Conservation (phyloP, 352 stramenopile genomes). For the Phytopythium ostracodes region DNA sequence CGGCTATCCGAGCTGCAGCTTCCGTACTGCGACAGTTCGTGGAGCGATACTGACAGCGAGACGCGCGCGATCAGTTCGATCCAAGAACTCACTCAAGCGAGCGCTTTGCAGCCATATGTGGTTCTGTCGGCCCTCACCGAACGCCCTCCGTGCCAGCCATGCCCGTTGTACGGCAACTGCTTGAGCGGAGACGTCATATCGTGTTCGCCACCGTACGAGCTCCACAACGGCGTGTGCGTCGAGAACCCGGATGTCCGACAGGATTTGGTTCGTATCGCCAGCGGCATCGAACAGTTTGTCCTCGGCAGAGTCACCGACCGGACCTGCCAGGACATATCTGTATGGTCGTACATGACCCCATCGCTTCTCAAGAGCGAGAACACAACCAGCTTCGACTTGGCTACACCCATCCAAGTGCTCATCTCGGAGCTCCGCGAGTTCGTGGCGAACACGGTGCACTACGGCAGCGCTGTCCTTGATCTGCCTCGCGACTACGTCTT, state of each 20-base stretch:
- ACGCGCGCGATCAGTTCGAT: constrained; percentile 12
- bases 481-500: constrained; percentile 54
- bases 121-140: constrained; percentile 10
- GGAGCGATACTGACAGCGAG: constrained; percentile 14
- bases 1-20: constrained; percentile 27
- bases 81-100: constrained; percentile 35
- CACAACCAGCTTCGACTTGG: constrained; percentile 9
- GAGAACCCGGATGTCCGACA: constrained; percentile 50
- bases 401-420: constrained; percentile 33
- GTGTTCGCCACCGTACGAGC: constrained; percentile 43
- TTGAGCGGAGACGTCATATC: constrained; percentile 39
- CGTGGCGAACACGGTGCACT: constrained; percentile 35
- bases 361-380: constrained; percentile 12
- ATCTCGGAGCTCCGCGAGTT: constrained; percentile 48
- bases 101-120: constrained; percentile 49
- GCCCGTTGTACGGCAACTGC: constrained; percentile 59
- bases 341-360: constrained; percentile 21
- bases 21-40: constrained; percentile 56
- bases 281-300: constrained; percentile 45
- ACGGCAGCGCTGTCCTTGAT: constrained; percentile 33
- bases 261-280: constrained; percentile 38
- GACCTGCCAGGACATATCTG: constrained; percentile 26
- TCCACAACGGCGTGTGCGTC: constrained; percentile 43
- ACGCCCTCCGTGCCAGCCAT: constrained; percentile 34
- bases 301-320: constrained; percentile 25